Percentiles rank a stretch among this genome's conserved stretches.
Conservation (phyloP, 306 rosid genomes). For the Betula pendula region DNA sequence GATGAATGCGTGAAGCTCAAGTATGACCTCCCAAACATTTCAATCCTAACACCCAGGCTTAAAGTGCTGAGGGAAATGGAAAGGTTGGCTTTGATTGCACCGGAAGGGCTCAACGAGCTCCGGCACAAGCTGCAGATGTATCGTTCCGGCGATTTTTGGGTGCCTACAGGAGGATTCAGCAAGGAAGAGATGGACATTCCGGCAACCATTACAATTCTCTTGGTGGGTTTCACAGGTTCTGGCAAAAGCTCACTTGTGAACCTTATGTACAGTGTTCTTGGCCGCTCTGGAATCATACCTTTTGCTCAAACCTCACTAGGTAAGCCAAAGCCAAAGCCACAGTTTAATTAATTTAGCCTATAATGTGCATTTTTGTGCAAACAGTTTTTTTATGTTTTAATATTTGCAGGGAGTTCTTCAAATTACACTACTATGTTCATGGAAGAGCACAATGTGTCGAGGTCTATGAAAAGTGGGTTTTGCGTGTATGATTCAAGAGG, state of each 20-base stretch:
- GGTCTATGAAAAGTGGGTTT: conserved; percentile 39
- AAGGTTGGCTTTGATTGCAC: conserved; percentile 37
- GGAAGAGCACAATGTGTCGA: conserved; percentile 48
- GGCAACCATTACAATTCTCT: conserved; percentile 37
- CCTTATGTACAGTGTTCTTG: conserved; percentile 45
- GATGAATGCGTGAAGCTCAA: conserved; percentile 30
- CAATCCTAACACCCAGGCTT: conserved; percentile 24
- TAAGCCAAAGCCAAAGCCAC: not conserved
- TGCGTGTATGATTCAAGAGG: conserved; percentile 49
- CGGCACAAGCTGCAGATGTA: conserved; percentile 40
- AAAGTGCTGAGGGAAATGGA: conserved; percentile 42
- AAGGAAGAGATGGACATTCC: conserved; percentile 45
- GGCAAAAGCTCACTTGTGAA: conserved; percentile 48
- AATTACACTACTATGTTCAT: conserved; percentile 28
- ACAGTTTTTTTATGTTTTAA: not conserved
- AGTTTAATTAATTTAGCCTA: not conserved
- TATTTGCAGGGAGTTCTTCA: conserved; percentile 24
- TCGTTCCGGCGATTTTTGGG: conserved; percentile 47
- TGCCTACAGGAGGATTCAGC: conserved; percentile 39
- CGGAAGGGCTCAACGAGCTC: conserved; percentile 36
- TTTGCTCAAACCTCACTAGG: conserved; percentile 42
- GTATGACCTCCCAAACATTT: conserved; percentile 26
- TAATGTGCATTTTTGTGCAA: not conserved
- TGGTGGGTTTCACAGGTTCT: conserved; percentile 42
- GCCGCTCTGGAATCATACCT: conserved; percentile 48